Conservation (phyloP, 2,329 filamentous ascomycete species). For the Sphaerulina vaccinii region DNA sequence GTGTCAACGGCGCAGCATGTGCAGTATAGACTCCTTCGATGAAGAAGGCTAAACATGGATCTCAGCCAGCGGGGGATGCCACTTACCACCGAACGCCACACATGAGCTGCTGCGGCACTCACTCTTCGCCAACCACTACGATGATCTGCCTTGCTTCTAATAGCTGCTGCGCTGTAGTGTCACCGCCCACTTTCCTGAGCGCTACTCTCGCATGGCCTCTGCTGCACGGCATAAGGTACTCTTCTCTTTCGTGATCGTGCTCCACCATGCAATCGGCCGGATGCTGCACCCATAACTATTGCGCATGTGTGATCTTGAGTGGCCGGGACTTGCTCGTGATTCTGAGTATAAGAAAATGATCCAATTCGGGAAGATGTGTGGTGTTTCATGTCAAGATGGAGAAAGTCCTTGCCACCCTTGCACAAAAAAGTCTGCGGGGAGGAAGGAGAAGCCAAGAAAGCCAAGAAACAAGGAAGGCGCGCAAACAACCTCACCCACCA, state of each 20-base stretch:
- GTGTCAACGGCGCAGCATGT: constrained; percentile 13
- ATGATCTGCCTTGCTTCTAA: neutral
- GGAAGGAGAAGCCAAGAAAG: neutral
- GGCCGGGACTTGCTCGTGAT: constrained; percentile 1
- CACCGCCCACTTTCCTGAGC: neutral
- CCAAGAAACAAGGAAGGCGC: neutral
- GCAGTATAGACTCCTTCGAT: neutral
- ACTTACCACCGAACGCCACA: constrained; percentile 13
- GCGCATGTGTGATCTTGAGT: neutral
- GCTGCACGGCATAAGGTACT: neutral
- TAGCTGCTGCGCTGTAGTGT: neutral
- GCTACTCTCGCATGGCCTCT: neutral
- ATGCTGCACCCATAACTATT: neutral
- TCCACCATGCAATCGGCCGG: neutral
- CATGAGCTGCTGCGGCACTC: constrained; percentile 4
- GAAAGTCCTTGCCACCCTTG: neutral
- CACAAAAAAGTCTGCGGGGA: neutral
- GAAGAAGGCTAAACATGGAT: constrained; percentile 1
- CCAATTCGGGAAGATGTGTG: neutral
- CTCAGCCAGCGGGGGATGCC: neutral
- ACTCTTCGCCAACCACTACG: neutral
- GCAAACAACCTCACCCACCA: no score
- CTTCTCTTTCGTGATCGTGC: neutral
- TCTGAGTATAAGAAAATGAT: neutral
- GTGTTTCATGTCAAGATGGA: neutral